Conservation (phyloP, 805 yeast genomes). For the Spathaspora boniae region DNA sequence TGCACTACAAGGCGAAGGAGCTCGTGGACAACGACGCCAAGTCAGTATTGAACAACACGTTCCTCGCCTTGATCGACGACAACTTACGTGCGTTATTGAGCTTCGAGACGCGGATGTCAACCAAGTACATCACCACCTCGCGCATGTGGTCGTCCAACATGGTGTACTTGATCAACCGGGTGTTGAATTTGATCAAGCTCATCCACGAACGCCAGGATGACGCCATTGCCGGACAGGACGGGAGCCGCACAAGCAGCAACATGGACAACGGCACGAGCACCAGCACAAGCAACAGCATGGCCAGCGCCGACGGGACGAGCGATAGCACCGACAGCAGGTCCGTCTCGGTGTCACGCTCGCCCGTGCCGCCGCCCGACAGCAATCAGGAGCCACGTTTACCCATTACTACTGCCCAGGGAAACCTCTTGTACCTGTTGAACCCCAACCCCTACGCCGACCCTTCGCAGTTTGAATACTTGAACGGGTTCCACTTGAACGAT, state of each 20-base stretch:
- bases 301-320: too few species aligned
- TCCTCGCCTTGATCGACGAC: conserved; percentile 20
- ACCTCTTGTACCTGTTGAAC: conserved; percentile 6
- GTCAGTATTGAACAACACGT: conserved; percentile 9
- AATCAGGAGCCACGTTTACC: conserved; percentile 2
- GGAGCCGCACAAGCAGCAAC: too few species aligned
- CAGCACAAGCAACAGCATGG: too few species aligned
- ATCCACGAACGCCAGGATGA: conserved; percentile 18
- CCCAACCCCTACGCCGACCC: conserved; percentile 8
- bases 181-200: conserved; percentile 23
- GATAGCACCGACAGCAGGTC: conserved; percentile 2
- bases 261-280: too few species aligned
- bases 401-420: conserved; percentile 7
- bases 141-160: conserved; percentile 36
- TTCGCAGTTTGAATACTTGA: conserved; percentile 27
- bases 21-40: conserved; percentile 10
- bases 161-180: conserved; percentile 27
- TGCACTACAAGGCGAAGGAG: conserved; percentile 38
- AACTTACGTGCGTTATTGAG: conserved; percentile 21
- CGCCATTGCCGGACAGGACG: not conserved
- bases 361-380: conserved; percentile 2
- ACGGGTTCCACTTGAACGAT: conserved; percentile 43
- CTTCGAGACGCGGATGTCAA: conserved; percentile 21
- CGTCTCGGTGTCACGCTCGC: not conserved
- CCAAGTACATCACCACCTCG: conserved; percentile 14